phyloP scores from a whole-genome alignment of 106 monocot species.

The Vanilla planifolia region DNA sequence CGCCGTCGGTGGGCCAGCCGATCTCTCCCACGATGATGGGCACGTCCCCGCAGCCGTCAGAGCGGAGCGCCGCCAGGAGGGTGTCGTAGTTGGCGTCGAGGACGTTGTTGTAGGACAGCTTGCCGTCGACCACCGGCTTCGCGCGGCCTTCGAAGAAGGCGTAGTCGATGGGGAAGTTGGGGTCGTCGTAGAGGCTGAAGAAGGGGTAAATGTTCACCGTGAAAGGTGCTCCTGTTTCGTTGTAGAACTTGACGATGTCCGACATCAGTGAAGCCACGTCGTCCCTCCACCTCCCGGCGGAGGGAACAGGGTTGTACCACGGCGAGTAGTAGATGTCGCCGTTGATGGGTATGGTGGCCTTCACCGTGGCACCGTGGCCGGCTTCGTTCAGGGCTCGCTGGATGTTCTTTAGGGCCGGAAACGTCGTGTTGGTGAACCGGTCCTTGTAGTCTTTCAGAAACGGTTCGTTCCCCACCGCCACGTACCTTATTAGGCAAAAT shows the following conservation, averaged over 20 bases:
- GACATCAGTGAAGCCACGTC: constrained; percentile 36
- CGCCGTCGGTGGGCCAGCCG: constrained; percentile 54
- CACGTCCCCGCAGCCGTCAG: constrained; percentile 9
- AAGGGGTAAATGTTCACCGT: constrained; percentile 88
- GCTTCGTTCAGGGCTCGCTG: constrained; percentile 55
- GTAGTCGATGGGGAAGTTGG: constrained; percentile 54
- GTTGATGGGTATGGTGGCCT: constrained; percentile 70
- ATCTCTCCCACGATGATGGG: constrained; percentile 40
- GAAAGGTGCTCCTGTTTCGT: constrained; percentile 41
- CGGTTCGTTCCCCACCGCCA: constrained; percentile 62
- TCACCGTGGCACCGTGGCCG: constrained; percentile 42
- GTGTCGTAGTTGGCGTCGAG: constrained; percentile 82
- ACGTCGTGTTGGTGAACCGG: constrained; percentile 28
- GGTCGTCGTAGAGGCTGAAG: constrained; percentile 48
- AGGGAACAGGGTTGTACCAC: constrained; percentile 43
- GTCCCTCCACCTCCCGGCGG: constrained; percentile 58
- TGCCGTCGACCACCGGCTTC: constrained; percentile 17
- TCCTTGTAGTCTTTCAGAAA: constrained; percentile 55
- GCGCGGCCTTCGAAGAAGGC: constrained; percentile 44
- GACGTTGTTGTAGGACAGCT: constrained; percentile 49
- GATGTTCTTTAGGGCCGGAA: constrained; percentile 65
- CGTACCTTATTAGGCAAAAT: too few species aligned
- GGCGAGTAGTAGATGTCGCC: constrained; percentile 87
- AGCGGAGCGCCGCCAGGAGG: constrained; percentile 33
- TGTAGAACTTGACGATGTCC: constrained; percentile 32